These are phyloP conservation scores for Platanus orientalis DNA, from an alignment of 164 flowering plant genomes.

Conservation along the genomic window DNA sequence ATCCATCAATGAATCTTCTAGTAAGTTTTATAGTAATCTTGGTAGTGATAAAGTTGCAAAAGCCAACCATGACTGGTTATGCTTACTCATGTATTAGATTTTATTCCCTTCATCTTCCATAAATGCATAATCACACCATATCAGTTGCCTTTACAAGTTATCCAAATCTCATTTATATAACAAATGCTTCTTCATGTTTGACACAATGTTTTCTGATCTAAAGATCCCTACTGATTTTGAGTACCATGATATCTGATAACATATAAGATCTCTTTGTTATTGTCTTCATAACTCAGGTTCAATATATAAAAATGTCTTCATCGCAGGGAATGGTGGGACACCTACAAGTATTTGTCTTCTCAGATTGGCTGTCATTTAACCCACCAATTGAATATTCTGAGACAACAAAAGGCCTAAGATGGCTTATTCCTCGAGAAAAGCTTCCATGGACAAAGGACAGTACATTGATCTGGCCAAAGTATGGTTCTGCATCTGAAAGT, in stretches of 20 bases:
- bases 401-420: slow-evolving; percentile 55
- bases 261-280: background rate
- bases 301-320: background rate
- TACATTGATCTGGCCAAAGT: slow-evolving; percentile 20
- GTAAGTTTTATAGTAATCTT: slow-evolving; percentile 26
- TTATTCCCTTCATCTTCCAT: background rate
- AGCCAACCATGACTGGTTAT: background rate
- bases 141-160: background rate
- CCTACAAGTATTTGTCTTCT: slow-evolving; percentile 50
- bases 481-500: slow-evolving; percentile 18
- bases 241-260: background rate
- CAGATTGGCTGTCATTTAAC: slow-evolving; percentile 39
- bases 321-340: slow-evolving; percentile 58
- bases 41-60: background rate
- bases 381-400: slow-evolving; percentile 48
- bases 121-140: background rate
- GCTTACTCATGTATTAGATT: background rate
- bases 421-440: slow-evolving; percentile 54
- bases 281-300: background rate
- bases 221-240: background rate
- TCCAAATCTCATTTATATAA: too few species aligned
- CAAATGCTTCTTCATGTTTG: too few species aligned
- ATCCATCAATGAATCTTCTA: slow-evolving; percentile 47
- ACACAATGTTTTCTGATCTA: too few species aligned
- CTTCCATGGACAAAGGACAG: slow-evolving; percentile 51